A percentile compares a stretch with the other conserved stretches of the same genome.
phyloP scores from a whole-genome alignment of 2,329 filamentous ascomycete species.

The Trichothecium roseum region DNA sequence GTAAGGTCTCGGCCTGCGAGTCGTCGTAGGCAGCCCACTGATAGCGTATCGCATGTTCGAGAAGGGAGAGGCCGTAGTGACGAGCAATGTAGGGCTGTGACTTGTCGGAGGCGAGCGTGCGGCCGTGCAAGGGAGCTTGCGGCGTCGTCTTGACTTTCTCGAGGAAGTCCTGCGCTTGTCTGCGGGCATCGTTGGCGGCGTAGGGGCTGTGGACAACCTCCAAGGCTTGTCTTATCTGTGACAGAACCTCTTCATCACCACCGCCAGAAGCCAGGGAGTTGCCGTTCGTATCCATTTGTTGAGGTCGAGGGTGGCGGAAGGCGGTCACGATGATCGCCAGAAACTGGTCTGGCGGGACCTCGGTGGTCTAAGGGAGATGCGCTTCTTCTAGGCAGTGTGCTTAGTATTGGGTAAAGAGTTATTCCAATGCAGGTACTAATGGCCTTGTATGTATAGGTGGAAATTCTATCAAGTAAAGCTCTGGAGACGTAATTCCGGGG shows the following conservation, averaged over 20 bases:
- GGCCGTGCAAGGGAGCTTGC: constrained; percentile 78
- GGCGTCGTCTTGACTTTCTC: constrained; percentile 72
- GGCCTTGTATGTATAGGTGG: too few species aligned
- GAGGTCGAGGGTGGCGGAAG: constrained; percentile 1
- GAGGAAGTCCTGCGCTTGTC: constrained; percentile 75
- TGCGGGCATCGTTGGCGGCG: constrained; percentile 70
- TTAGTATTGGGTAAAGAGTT: too few species aligned
- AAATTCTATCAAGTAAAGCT: too few species aligned
- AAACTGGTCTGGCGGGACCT: constrained; percentile 4
- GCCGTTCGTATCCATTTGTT: constrained; percentile 28
- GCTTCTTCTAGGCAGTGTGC: too few species aligned
- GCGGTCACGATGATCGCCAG: constrained; percentile 5
- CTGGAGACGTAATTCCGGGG: too few species aligned
- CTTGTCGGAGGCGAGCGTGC: constrained; percentile 66
- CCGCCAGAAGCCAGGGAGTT: constrained; percentile 23
- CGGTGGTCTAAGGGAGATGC: neutral
- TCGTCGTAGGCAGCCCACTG: constrained; percentile 65
- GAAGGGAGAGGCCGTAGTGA: constrained; percentile 85
- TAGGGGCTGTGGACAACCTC: constrained; percentile 76
- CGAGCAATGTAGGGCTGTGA: constrained; percentile 72
- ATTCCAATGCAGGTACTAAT: too few species aligned
- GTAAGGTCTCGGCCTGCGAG: constrained; percentile 57
- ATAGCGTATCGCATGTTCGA: constrained; percentile 84
- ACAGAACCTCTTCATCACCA: constrained; percentile 36
- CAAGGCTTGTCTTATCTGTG: constrained; percentile 72